Percentiles rank a stretch among this genome's conserved stretches.
Evolutionary conservation across 2,329 filamentous ascomycete species (phyloP).

Genomic region (Penicillium sp.): DNA sequence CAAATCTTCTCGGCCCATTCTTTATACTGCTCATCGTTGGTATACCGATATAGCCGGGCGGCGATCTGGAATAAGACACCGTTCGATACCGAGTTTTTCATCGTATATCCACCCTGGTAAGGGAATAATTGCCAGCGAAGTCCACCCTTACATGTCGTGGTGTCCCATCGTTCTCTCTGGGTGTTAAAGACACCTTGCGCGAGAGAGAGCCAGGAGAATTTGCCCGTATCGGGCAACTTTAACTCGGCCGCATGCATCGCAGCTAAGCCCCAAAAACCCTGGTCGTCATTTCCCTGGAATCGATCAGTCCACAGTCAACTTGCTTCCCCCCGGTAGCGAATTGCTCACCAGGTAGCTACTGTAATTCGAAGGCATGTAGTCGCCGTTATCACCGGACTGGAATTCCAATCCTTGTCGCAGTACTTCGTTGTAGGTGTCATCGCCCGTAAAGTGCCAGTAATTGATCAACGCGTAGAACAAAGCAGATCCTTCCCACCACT

Average conservation of each 20-base stretch:
- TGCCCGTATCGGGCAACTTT: conserved; percentile 2
- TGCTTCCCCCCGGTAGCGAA: no score
- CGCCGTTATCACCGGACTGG: conserved; percentile 27
- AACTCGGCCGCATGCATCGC: conserved; percentile 12
- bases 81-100: conserved; percentile 14
- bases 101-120: conserved; percentile 8
- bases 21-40: conserved; percentile 7
- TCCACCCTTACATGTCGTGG: conserved; percentile 9
- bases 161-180: conserved; percentile 10
- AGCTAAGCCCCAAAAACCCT: conserved; percentile 14
- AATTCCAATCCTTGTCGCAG: conserved; percentile 41
- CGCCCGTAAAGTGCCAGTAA: conserved; percentile 64
- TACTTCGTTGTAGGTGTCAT: conserved; percentile 56
- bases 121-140: conserved; percentile 12
- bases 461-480: conserved; percentile 64
- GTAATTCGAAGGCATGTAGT: conserved; percentile 13
- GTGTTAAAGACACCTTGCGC: conserved; percentile 13
- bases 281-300: conserved; percentile 14
- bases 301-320: no score
- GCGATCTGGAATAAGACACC: conserved; percentile 12
- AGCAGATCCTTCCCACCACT: conserved; percentile 69
- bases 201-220: conserved; percentile 8
- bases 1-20: conserved; percentile 16
- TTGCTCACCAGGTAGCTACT: conserved; percentile 9
- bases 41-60: conserved; percentile 12